These are phyloP conservation scores for Neofusicoccum parvum DNA, from an alignment of 2,329 filamentous ascomycete genomes.

Conservation along the genomic window DNA sequence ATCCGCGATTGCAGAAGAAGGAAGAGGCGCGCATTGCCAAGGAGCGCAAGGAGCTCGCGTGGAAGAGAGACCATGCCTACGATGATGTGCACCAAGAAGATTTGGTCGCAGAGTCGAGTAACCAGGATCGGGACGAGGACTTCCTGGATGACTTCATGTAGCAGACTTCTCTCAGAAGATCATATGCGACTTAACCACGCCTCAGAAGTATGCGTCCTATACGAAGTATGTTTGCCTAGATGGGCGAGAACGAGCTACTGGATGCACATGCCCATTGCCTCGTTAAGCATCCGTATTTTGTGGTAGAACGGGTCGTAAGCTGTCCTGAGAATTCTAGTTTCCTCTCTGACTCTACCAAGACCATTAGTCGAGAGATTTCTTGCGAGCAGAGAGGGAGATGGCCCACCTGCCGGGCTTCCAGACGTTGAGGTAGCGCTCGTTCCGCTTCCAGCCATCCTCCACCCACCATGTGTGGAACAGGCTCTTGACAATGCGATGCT, in stretches of 20 bases:
- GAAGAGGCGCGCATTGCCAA: slow-evolving; percentile 73
- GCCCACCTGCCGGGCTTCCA: slow-evolving; percentile 7
- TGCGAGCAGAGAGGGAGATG: background rate
- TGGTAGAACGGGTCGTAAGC: slow-evolving; percentile 66
- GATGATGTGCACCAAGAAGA: slow-evolving; percentile 89
- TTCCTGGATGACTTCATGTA: slow-evolving; percentile 92
- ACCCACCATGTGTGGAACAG: slow-evolving; percentile 56
- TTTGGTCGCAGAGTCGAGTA: slow-evolving; percentile 74
- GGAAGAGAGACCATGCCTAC: slow-evolving; percentile 96
- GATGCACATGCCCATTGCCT: slow-evolving; percentile 67
- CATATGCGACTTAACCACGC: background rate
- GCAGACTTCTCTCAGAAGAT: background rate
- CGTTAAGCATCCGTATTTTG: slow-evolving; percentile 73
- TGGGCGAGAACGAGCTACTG: slow-evolving; percentile 20
- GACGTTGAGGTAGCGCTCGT: background rate
- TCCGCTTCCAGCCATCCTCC: slow-evolving; percentile 31
- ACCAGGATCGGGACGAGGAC: slow-evolving; percentile 77
- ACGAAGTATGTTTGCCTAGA: background rate
- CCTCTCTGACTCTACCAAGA: background rate
- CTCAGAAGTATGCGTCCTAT: background rate
- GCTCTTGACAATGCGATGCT: slow-evolving; percentile 73
- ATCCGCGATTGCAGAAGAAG: slow-evolving; percentile 60
- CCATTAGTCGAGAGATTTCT: background rate
- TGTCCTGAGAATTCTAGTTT: slow-evolving; percentile 26
- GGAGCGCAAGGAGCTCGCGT: slow-evolving; percentile 86